Conservation (phyloP, 768 basidiomycete genomes). For the Lactarius deliciosus region DNA sequence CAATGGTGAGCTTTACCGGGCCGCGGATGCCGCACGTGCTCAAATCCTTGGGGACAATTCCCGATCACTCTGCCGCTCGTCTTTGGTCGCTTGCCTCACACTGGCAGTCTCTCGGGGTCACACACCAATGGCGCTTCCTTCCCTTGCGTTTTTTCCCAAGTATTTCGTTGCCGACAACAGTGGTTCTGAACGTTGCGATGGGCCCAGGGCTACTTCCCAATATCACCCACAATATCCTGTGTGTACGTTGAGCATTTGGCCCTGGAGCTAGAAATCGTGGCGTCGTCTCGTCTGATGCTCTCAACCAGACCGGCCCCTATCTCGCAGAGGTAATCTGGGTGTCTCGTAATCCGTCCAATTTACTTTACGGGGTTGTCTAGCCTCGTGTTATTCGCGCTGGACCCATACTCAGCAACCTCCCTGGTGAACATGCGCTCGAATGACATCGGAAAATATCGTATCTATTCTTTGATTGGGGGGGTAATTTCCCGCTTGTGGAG, state of each 20-base stretch:
- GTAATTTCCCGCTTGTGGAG: constrained; percentile 14
- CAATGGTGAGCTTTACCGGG: not conserved
- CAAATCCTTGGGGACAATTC: not conserved
- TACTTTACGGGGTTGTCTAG: constrained; percentile 4
- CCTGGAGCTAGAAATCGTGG: not conserved
- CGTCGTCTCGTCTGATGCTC: not conserved
- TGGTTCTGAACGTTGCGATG: not conserved
- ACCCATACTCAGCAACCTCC: constrained; percentile 11
- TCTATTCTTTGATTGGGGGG: constrained; percentile 9
- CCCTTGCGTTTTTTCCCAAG: not conserved
- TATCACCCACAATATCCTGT: not conserved
- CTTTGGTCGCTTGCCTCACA: not conserved
- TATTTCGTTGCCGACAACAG: not conserved
- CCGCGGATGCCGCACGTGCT: constrained; percentile 2
- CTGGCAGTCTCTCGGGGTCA: not conserved
- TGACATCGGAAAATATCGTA: not conserved
- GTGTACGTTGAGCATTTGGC: not conserved
- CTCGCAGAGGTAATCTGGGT: constrained; percentile 1
- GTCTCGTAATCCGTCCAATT: constrained; percentile 9
- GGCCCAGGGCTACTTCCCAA: constrained; percentile 8
- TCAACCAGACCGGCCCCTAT: constrained; percentile 10
- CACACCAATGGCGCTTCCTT: not conserved
- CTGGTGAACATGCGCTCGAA: constrained; percentile 4
- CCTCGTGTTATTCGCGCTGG: constrained; percentile 27
- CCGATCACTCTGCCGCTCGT: not conserved